Conservation (phyloP, 495 filamentous ascomycete species). For the Hypoxylon crocopeplum region DNA sequence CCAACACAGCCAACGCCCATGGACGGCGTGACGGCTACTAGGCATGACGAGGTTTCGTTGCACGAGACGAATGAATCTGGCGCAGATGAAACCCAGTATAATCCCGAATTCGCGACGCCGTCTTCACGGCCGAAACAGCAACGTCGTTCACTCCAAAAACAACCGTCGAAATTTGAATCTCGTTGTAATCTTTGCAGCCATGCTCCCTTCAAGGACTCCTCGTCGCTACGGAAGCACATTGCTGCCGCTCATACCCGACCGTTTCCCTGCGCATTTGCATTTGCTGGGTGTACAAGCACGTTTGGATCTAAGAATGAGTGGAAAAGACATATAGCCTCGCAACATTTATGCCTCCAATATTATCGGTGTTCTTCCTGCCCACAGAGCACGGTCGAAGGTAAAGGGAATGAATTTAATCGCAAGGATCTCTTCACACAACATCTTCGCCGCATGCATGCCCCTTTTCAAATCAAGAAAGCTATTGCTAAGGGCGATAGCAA, state of each 20-base stretch:
- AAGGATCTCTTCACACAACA: slow-evolving; percentile 97
- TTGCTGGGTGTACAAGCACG: slow-evolving; percentile 82
- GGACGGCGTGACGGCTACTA: slow-evolving; percentile 17
- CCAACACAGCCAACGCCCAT: slow-evolving; percentile 25
- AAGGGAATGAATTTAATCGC: slow-evolving; percentile 75
- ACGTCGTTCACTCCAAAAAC: slow-evolving; percentile 57
- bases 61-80: slow-evolving; percentile 49
- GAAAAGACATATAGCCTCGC: slow-evolving; percentile 88
- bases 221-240: slow-evolving; percentile 64
- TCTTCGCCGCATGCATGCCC: slow-evolving; percentile 88
- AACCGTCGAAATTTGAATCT: slow-evolving; percentile 60
- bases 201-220: slow-evolving; percentile 64
- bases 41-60: slow-evolving; percentile 52
- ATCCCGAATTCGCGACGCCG: slow-evolving; percentile 50
- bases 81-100: slow-evolving; percentile 47
- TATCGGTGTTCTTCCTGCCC: slow-evolving; percentile 82
- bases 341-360: slow-evolving; percentile 84
- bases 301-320: slow-evolving; percentile 97
- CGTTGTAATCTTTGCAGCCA: slow-evolving; percentile 62
- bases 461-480: slow-evolving; percentile 56
- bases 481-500: slow-evolving; percentile 59
- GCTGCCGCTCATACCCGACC: slow-evolving; percentile 69
- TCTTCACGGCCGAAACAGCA: slow-evolving; percentile 49
- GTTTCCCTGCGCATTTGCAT: slow-evolving; percentile 84
- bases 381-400: slow-evolving; percentile 64